Conservation (phyloP, 306 rosid genomes). For the Erythrophleum fordii region DNA sequence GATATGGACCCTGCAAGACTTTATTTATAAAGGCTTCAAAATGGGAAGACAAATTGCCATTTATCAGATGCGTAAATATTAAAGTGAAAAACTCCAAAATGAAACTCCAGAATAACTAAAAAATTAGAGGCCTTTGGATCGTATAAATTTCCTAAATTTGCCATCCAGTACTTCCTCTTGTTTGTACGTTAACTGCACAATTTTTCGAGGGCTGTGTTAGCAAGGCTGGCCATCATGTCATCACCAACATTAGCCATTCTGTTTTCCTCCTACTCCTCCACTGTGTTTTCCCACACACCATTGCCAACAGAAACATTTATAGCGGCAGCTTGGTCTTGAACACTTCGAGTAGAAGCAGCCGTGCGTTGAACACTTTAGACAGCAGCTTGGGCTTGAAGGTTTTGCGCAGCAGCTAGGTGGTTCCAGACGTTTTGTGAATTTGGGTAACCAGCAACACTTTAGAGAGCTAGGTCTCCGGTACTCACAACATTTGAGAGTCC, state of each 20-base stretch:
- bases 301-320: conserved; percentile 54
- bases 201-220: conserved; percentile 50
- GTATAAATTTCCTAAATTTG: conserved; percentile 38
- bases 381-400: conserved; percentile 36
- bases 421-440: conserved; percentile 48
- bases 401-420: conserved; percentile 34
- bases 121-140: conserved; percentile 40
- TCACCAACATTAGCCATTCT: conserved; percentile 50
- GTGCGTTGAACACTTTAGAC: conserved; percentile 40
- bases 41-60: neutral
- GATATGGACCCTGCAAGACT: neutral
- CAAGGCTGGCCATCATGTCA: conserved; percentile 46
- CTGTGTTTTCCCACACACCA: conserved; percentile 59
- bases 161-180: conserved; percentile 51
- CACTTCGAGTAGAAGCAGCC: conserved; percentile 47
- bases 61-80: conserved; percentile 18
- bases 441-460: conserved; percentile 26
- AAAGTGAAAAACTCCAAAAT: conserved; percentile 31
- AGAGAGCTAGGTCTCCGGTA: conserved; percentile 37
- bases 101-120: conserved; percentile 26
- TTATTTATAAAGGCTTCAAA: neutral
- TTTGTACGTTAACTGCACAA: conserved; percentile 54
- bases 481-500: conserved; percentile 46
- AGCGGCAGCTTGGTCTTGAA: conserved; percentile 51
- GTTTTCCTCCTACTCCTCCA: conserved; percentile 43